Evolutionary conservation across 352 stramenopile genomes (phyloP), one percentile per base, ranked within the genome.

Genomic region (Blastocystis sp.): DNA sequence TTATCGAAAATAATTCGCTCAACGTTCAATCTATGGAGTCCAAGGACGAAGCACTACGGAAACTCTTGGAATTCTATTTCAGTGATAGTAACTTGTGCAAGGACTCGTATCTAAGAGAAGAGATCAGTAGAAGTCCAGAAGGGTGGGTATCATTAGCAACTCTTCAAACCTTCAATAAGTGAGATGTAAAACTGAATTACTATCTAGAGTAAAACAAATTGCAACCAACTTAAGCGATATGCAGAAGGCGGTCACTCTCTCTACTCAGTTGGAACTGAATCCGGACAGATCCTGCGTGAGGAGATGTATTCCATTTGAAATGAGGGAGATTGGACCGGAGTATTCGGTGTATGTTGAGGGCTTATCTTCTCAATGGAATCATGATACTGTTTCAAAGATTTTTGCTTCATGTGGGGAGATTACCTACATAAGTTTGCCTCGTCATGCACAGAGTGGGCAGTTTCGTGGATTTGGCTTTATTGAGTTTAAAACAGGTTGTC

Each of bases 31-130:
- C 40, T 48, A 48, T 48, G 40, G 40, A 48, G 9, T 48, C 40
- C 40, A 48, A 48, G 40, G 3, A 48, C 40, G 40, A 48, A 48
- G 40, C 40, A 48, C 40, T 48, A 2, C 22, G 13, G 33, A 15
- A 53, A 51, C 64, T 54, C 35, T 30, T 76, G 27, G 64, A 76
- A 35, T 76, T 76, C 64, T 76, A 76, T 48, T 76, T 76, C 64
- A 76, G 64, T 27, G 64, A 76, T 44, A 76, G 64, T 22, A 76
- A 76, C 53, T 44, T 76, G 22, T 48, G 30, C 9, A 76, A 76
- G 33, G 64, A 76, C 15, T 15, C 64, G 1, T 76, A 33, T 44
- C 13, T 76, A 24, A 37, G 33, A 37, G 24, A n/a, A 7, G 13
- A 53, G 17, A 76, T 76, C 2, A 44, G 11, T 30, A 7, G n/a